Conservation (phyloP, 441 rosid species). For the Bocquillonia castaneifolia region DNA sequence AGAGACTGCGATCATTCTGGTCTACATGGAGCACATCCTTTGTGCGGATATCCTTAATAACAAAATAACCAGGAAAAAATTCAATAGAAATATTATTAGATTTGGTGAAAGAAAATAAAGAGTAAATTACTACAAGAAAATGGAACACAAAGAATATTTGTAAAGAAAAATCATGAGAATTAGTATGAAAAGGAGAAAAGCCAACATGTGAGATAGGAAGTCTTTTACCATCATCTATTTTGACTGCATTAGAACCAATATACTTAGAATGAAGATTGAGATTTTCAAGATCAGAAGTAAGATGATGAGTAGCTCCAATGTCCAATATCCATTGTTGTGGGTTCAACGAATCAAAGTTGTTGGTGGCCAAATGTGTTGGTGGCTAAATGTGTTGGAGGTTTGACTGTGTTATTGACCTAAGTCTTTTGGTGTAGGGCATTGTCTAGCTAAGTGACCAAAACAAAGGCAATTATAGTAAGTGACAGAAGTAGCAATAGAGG, state of each 20-base stretch:
- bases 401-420: too few species aligned
- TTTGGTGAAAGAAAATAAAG: neutral
- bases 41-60: neutral
- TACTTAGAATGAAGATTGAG: neutral
- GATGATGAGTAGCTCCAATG: neutral
- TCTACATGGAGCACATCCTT: neutral
- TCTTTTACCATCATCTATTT: neutral
- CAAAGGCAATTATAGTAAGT: neutral
- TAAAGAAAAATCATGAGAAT: neutral
- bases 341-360: too few species aligned
- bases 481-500: neutral
- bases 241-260: neutral
- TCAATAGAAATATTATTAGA: neutral
- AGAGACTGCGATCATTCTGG: too few species aligned
- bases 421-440: neutral
- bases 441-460: too few species aligned
- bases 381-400: too few species aligned
- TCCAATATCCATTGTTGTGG: neutral
- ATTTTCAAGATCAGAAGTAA: neutral
- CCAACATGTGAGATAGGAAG: neutral
- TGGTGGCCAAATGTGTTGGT: too few species aligned
- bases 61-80: neutral
- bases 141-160: neutral
- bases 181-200: neutral
- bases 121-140: neutral